Base-by-base conservation (phyloP, 169 alveolate genomes). In the Eimeria brunetti region DNA sequence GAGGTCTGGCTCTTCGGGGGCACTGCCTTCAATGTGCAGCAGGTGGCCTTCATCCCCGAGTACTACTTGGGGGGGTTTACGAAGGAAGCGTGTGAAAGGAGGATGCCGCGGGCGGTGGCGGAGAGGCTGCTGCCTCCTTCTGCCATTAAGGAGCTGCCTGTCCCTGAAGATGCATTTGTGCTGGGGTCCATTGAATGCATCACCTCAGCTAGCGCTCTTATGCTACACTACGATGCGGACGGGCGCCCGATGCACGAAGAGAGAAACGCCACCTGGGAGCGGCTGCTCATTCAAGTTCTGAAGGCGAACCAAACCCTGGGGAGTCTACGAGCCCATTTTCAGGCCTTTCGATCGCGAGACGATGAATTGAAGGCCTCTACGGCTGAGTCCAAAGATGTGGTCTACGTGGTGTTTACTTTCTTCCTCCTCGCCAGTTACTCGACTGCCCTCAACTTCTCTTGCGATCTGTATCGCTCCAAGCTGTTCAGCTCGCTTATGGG, bases 401-500 rank as follows among this genome's bases (percentile, higher is more conserved):
- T 97, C 27, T 96, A 94, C 69, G 98, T 96, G 44, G 98, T 96
- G 33, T 90, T 97, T 86, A 97, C 98, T 33, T 97, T 97, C 33
- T 56, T 97, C 60, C 85, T 97, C 53, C 96, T 97, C 44, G 96
- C 96, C 71, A 93, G 94, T 27, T 97, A 97, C 84, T 95, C 97
- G 18, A 95, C 97, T 22, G 90, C 94, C 75, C 96, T 96, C 64
- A 96, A 96, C 88, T 97, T 97, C 86, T 95, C 97, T 46, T 97
- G 97, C 67, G 97, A 97, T 69, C 85, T 97, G 51, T 97, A 94
- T 44, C 78, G 96, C 46, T 83, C 86, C 85, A 85, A 88, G 60
- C 73, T 88, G 18, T 94, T 93, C 83, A 88, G 97, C 85, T 98
- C 97, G n/a, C 89, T 97, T 14, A 96, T 97, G 89, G 98, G 98